These are phyloP conservation scores for Emericellopsis atlantica DNA, from an alignment of 2,329 filamentous ascomycete genomes.

Conservation along the genomic window DNA sequence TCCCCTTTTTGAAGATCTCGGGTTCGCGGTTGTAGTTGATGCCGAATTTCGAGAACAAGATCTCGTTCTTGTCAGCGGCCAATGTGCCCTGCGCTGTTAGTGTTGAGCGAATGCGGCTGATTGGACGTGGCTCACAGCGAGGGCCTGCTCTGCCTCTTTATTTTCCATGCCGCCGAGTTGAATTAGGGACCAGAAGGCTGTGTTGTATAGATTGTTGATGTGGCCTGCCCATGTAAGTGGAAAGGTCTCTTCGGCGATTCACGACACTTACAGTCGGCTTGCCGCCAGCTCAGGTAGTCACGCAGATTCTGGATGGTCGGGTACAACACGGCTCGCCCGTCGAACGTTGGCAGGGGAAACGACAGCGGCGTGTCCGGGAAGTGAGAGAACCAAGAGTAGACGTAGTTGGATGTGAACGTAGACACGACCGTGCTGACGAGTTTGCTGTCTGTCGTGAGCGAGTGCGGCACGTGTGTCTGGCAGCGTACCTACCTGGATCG, in stretches of 20 bases:
- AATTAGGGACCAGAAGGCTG: conserved; percentile 86
- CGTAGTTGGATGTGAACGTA: conserved; percentile 85
- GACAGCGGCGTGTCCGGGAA: conserved; percentile 63
- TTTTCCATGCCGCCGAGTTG: conserved; percentile 62
- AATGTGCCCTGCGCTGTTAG: conserved; percentile 54
- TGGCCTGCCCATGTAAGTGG: conserved; percentile 45
- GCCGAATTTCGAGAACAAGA: conserved; percentile 74
- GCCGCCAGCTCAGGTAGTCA: conserved; percentile 95
- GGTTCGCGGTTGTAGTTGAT: conserved; percentile 98
- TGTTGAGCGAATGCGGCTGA: neutral
- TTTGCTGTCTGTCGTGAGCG: conserved; percentile 45
- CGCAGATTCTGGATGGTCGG: conserved; percentile 70
- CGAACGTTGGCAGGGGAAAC: conserved; percentile 75
- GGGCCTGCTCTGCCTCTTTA: conserved; percentile 66
- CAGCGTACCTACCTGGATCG: conserved; percentile 48
- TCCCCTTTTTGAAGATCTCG: conserved; percentile 88
- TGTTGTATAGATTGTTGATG: conserved; percentile 98
- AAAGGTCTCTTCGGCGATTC: neutral
- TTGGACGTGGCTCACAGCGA: conserved; percentile 44
- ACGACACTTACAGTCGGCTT: conserved; percentile 69
- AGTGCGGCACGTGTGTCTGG: neutral
- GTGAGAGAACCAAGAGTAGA: conserved; percentile 64
- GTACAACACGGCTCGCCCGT: conserved; percentile 84
- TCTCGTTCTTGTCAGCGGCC: conserved; percentile 87
- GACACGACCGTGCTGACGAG: conserved; percentile 83